Conservation (phyloP, 768 basidiomycete genomes). For the Boletus eberwhitei region DNA sequence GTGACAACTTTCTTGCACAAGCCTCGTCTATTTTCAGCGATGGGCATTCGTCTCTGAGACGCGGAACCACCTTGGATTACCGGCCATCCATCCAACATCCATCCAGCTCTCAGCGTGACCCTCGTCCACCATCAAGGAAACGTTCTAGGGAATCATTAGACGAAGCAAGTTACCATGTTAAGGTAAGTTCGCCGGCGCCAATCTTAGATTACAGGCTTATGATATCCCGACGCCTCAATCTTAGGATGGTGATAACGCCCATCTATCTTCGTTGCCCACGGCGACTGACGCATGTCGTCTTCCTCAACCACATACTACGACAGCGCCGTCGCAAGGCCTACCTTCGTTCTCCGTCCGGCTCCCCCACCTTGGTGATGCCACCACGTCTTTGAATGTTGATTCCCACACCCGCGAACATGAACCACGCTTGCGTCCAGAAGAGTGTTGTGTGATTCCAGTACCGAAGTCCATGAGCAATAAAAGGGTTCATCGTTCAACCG, state of each 20-base stretch:
- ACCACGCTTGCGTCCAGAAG: slow-evolving; percentile 23
- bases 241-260: slow-evolving; percentile 25
- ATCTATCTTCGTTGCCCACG: slow-evolving; percentile 17
- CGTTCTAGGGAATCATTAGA: slow-evolving; percentile 32
- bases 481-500: slow-evolving; percentile 27
- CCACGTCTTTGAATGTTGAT: slow-evolving; percentile 8
- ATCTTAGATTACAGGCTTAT: slow-evolving; percentile 27
- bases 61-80: slow-evolving; percentile 16
- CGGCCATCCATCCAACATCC: slow-evolving; percentile 13
- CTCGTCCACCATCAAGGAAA: slow-evolving; percentile 30
- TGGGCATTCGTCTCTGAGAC: slow-evolving; percentile 18
- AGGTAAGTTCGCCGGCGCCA: slow-evolving; percentile 30
- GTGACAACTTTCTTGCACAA: slow-evolving; percentile 32
- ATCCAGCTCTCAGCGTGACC: slow-evolving; percentile 13
- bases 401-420: slow-evolving; percentile 22
- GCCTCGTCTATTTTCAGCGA: slow-evolving; percentile 31
- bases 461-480: slow-evolving; percentile 26
- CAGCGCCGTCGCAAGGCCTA: slow-evolving; percentile 22
- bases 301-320: slow-evolving; percentile 23
- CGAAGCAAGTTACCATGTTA: slow-evolving; percentile 25
- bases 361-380: slow-evolving; percentile 9
- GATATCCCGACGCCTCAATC: slow-evolving; percentile 23
- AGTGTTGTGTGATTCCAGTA: slow-evolving; percentile 16
- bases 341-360: slow-evolving; percentile 12
- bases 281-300: slow-evolving; percentile 23